Percentiles rank a stretch among this genome's conserved stretches.
Conservation (phyloP, 169 alveolate species). For the Plasmodium adleri region DNA sequence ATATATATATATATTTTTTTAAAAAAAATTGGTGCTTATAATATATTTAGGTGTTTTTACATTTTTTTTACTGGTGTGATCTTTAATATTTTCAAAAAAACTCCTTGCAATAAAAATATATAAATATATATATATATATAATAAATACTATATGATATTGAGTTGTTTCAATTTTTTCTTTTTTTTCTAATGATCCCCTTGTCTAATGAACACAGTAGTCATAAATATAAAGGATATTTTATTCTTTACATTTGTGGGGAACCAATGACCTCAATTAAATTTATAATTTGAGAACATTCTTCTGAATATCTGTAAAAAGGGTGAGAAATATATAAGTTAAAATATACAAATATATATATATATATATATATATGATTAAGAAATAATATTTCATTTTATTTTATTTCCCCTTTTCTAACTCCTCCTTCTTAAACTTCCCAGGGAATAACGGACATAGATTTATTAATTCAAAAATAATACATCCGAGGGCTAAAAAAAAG, state of each 20-base stretch:
- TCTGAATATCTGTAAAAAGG: constrained; percentile 36
- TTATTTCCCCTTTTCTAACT: constrained; percentile 8
- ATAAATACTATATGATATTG: too few relatives aligned
- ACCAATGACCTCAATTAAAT: constrained; percentile 71
- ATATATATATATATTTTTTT: neutral
- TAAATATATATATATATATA: neutral
- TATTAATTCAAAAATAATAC: constrained; percentile 72
- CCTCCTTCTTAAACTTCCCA: constrained; percentile 67
- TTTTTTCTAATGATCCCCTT: neutral
- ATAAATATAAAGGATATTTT: neutral
- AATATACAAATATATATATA: neutral
- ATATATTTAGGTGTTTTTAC: constrained; percentile 9
- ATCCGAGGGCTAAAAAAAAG: constrained; percentile 44
- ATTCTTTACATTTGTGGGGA: constrained; percentile 56
- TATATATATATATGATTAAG: neutral
- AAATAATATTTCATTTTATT: neutral
- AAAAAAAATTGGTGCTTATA: neutral
- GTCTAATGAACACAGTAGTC: neutral
- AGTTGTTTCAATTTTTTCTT: neutral
- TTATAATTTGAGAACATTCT: constrained; percentile 75
- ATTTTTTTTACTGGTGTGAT: constrained; percentile 38
- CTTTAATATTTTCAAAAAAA: constrained; percentile 62
- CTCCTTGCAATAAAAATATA: constrained; percentile 42
- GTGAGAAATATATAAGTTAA: neutral
- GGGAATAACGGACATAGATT: constrained; percentile 67